These are phyloP conservation scores for Boletus barrowsii DNA, from an alignment of 768 basidiomycete genomes.

Conservation along the genomic window DNA sequence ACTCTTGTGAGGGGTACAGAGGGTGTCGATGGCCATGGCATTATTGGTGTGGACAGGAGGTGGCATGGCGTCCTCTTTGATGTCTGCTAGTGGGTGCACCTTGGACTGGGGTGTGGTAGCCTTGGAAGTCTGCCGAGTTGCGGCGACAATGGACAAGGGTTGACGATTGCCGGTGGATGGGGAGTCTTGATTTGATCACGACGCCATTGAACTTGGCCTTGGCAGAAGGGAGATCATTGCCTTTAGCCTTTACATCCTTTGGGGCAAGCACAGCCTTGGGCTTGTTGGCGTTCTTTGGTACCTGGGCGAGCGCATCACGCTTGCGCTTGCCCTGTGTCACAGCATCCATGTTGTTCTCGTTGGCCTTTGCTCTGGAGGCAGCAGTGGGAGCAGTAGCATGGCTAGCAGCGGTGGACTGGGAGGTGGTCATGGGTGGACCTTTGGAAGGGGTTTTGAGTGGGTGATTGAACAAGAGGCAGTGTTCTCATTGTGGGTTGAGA, in stretches of 20 bases:
- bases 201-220: slow-evolving; percentile 62
- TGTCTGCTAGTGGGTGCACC: slow-evolving; percentile 18
- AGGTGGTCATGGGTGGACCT: slow-evolving; percentile 34
- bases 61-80: slow-evolving; percentile 26
- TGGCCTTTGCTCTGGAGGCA: slow-evolving; percentile 33
- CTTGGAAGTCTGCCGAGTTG: slow-evolving; percentile 40
- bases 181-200: slow-evolving; percentile 50
- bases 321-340: slow-evolving; percentile 64
- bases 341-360: slow-evolving; percentile 45
- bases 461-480: no score
- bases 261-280: no score
- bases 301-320: slow-evolving; percentile 72
- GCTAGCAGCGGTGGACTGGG: slow-evolving; percentile 34
- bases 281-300: no score
- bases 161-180: slow-evolving; percentile 38
- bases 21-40: slow-evolving; percentile 49
- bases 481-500: slow-evolving; percentile 24
- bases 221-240: slow-evolving; percentile 31
- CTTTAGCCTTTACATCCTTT: no score
- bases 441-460: slow-evolving; percentile 40
- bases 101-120: no score
- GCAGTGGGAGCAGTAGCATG: no score
- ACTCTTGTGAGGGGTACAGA: slow-evolving; percentile 7
- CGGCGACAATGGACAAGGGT: slow-evolving; percentile 53
- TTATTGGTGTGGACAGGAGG: slow-evolving; percentile 41